These are phyloP conservation scores for Wallacemonas sp. DNA, from an alignment of 208 protist genomes.

Conservation along the genomic window DNA sequence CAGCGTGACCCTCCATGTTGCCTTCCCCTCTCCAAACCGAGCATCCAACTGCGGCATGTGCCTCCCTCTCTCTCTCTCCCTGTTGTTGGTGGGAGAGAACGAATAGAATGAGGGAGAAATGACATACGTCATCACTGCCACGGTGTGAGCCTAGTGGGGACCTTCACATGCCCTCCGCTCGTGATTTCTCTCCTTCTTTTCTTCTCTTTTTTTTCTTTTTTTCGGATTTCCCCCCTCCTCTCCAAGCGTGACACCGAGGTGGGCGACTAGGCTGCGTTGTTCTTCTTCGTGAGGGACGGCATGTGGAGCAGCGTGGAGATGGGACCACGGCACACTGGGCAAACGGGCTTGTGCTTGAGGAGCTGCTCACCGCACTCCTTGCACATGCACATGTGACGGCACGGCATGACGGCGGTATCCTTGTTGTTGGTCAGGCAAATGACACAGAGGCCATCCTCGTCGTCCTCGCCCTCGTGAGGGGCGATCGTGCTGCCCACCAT, in stretches of 20 bases:
- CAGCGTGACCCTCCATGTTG: no score
- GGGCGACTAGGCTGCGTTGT: slow-evolving; percentile 9
- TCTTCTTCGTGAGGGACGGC: slow-evolving; percentile 49
- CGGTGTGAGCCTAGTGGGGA: no score
- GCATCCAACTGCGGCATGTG: no score
- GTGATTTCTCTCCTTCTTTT: slow-evolving; percentile 10
- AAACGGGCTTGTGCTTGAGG: slow-evolving; percentile 91
- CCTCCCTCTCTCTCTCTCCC: no score
- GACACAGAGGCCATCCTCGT: slow-evolving; percentile 89
- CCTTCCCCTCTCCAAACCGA: no score
- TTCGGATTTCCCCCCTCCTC: slow-evolving; percentile 12
- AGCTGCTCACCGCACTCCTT: slow-evolving; percentile 92
- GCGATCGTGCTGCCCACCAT: slow-evolving; percentile 74
- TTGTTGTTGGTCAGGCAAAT: slow-evolving; percentile 92
- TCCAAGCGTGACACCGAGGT: no score
- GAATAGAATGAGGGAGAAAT: not conserved
- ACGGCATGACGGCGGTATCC: slow-evolving; percentile 93
- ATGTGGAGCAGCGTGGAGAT: slow-evolving; percentile 90
- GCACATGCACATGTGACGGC: slow-evolving; percentile 95
- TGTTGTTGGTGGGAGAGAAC: no score
- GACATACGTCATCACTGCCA: no score
- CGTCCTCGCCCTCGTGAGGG: slow-evolving; percentile 64
- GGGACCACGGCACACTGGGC: slow-evolving; percentile 90
- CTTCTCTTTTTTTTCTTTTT: slow-evolving; percentile 13
- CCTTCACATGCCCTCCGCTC: no score